These are phyloP conservation scores for Akanthomyces muscarius DNA, from an alignment of 2,329 filamentous ascomycete genomes.

Conservation along the genomic window DNA sequence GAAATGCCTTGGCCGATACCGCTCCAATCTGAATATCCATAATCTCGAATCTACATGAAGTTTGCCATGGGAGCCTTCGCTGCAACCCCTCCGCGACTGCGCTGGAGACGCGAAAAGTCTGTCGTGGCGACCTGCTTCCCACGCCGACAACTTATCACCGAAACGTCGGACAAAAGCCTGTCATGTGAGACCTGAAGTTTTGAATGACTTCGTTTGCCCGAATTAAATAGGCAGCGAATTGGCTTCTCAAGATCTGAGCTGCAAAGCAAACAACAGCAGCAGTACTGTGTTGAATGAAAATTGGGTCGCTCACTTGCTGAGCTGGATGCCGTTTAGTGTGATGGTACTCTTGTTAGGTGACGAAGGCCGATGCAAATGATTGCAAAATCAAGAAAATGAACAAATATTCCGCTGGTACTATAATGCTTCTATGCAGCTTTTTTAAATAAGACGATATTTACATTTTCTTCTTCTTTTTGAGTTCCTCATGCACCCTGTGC, in stretches of 20 bases:
- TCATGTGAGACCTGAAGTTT: neutral
- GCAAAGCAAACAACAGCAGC: neutral
- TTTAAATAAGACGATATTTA: neutral
- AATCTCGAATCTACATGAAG: neutral
- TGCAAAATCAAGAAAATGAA: neutral
- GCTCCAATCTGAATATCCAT: neutral
- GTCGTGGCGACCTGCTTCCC: neutral
- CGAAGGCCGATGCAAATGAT: neutral
- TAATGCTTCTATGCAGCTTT: neutral
- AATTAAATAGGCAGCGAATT: neutral
- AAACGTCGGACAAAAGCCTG: neutral
- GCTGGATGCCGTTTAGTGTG: neutral
- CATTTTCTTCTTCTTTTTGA: neutral
- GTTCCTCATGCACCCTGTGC: constrained; percentile 8
- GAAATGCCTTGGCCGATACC: neutral
- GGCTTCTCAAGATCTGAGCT: too few species aligned
- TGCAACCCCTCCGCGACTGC: neutral
- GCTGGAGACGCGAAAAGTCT: neutral
- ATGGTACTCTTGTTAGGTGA: neutral
- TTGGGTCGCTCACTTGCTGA: neutral
- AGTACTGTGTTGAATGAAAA: constrained; percentile 3
- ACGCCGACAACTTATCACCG: neutral
- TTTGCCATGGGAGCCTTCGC: neutral
- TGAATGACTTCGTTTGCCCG: neutral
- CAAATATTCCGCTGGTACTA: too few species aligned